Conservation (phyloP, 2,329 filamentous ascomycete species). For the Colletotrichum salicis region DNA sequence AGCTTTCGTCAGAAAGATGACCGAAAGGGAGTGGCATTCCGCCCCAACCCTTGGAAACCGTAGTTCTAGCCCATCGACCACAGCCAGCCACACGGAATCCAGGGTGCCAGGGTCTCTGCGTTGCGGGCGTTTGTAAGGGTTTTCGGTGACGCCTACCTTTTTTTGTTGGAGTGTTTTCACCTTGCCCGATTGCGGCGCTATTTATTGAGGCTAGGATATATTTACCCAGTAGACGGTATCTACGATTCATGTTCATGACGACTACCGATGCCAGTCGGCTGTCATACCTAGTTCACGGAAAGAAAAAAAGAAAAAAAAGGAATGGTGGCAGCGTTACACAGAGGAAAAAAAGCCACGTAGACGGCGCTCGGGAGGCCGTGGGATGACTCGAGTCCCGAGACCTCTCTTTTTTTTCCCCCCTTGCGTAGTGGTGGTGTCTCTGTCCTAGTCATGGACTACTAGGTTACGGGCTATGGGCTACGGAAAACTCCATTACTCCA, state of each 20-base stretch:
- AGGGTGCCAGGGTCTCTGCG: neutral
- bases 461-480: no score
- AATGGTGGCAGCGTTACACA: neutral
- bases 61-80: no score
- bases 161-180: neutral
- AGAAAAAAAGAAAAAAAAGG: no score
- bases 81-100: neutral
- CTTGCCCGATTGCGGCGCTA: neutral
- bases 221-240: neutral
- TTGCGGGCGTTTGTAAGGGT: neutral
- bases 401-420: neutral
- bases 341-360: neutral
- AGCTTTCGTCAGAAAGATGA: neutral
- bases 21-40: neutral
- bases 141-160: neutral
- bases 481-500: neutral
- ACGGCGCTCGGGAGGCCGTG: neutral
- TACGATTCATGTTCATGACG: neutral
- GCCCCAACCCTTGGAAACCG: no score
- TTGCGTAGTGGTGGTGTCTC: no score
- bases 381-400: neutral
- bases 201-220: neutral
- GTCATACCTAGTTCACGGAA: no score
- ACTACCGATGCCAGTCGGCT: neutral
- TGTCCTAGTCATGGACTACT: no score